Evolutionary conservation across 352 stramenopile species (phyloP), one percentile per base, ranked within the genome.

Genomic region (Globisporangium ultimum): DNA sequence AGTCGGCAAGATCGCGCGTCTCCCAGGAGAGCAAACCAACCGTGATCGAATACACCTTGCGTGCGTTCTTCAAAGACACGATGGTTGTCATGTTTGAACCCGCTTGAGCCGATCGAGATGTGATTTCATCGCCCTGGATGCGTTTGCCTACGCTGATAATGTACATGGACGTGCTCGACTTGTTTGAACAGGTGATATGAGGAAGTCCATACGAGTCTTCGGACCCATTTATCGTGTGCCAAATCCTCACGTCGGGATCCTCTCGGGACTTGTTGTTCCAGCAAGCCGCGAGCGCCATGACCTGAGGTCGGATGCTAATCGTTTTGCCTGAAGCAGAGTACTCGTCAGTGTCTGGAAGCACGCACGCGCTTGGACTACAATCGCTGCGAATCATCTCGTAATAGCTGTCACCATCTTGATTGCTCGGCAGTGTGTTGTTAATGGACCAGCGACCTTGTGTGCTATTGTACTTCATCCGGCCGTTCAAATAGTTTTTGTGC

Each of bases 1-100:
- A 22, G 1, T 34, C 20, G 1, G 22, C 12, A 1, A 60, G 46
- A 22, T 60, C 43, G 20, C 46, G 28, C 11, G 28, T 15, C 34
- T 32, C 18, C 54, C 54, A 60, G 2, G 43, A 60, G 9, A 53
- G 17, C 18, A 41, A 32, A 9, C 20, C 38, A 18, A 53, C 28
- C 18, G 54, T 60, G 46, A 60, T 52, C 43, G 54, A 60, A n/a
- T 60, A 60, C 43, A 60, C 42, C 15, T 53, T 60, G 2, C 43
- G 54, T 18, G 45, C 24, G 15, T 60, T 60, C 34, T 52, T 52
- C 28, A 60, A 28, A 0, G 42, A 45, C 17, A 60, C 18, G 7
- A 53, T 38, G 20, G 32, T 60, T n/a, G 17, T 21, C 28, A 2
- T 2, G 17, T 4, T 15, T 7, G 15, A 36, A 6, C n/a, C 28